Evolutionary conservation across 768 basidiomycete species (phyloP).

Genomic region (Phaeolepiota aurea): DNA sequence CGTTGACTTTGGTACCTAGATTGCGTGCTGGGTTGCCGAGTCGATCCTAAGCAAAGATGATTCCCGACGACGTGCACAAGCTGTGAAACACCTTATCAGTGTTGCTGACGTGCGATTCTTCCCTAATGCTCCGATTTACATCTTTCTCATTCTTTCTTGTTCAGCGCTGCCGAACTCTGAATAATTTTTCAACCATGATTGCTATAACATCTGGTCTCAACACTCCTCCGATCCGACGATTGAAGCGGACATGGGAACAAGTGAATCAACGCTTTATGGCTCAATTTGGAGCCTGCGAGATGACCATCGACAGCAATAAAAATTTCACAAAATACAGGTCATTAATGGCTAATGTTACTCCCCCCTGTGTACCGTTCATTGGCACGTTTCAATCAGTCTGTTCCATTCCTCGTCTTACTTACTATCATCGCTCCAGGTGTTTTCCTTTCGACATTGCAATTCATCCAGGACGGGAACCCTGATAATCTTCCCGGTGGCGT

Average conservation of each 20-base stretch:
- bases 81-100: constrained; percentile 86
- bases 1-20: constrained; percentile 31
- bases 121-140: background rate
- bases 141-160: background rate
- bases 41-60: constrained; percentile 76
- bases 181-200: constrained; percentile 97
- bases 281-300: constrained; percentile 73
- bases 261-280: constrained; percentile 68
- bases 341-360: constrained; percentile 72
- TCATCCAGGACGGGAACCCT: constrained; percentile 94
- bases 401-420: constrained; percentile 3
- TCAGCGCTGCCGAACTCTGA: constrained; percentile 83
- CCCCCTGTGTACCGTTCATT: constrained; percentile 95
- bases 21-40: constrained; percentile 90
- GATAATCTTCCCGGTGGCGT: constrained; percentile 72
- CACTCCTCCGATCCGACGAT: constrained; percentile 83
- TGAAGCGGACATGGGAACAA: constrained; percentile 92
- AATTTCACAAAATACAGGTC: constrained; percentile 91
- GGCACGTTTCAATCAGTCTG: constrained; percentile 39
- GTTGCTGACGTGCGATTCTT: constrained; percentile 82
- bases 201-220: constrained; percentile 93
- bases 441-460: constrained; percentile 93
- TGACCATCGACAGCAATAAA: constrained; percentile 86
- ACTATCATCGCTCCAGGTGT: constrained; percentile 52
- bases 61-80: constrained; percentile 67